Base-by-base conservation (phyloP, 495 filamentous ascomycete species). In the Ramalina intermedia region DNA sequence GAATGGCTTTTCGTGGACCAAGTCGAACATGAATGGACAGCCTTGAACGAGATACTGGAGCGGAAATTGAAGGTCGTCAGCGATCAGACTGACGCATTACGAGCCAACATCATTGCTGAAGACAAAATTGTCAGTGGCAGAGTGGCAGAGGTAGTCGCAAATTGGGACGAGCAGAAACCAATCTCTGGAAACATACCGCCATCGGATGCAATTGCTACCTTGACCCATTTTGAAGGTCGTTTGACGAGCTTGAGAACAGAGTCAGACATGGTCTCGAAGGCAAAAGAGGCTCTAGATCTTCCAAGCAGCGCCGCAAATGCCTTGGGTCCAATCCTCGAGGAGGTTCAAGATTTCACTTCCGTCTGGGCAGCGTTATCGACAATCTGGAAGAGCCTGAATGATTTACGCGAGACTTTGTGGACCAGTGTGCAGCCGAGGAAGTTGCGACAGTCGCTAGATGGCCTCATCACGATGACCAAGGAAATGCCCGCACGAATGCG, bases 401-500 rank as follows among this genome's bases (percentile, higher is more conserved):
- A 96, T 56, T 81, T 96, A 24, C 79, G 85, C 13, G 93, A 96
- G 53, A 82, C 73, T 21, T 76, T 88, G 1, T 99, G 91, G 91
- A 87, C 81, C 29, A 94, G 83, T 60, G 81, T 96, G 2, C 84
- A 95, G 57, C 87, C 91, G 2, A 74, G 91, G 40, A 96, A 96
- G 65, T 76, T 96, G 51, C 76, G 93, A 26, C 76, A 84, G 49
- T 81, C 85, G 14, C 78, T 99, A 43, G 91, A 99, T 59, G 78
- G 80, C 35, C 73, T 96, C 26, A 85, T 96, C 60, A 94, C 94
- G 67, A 91, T 94, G 82, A 95, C 88, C 41, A 99, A 94, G 69
- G 89, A 96, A 51, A 99, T 99, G 91, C 91, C 91, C 0, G 94
- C 86, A 63, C 80, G 91, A 40, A 99, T 96, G 93, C 80, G 91